These are phyloP conservation scores for Hsuehochloa calcarea DNA, from an alignment of 176 grass and related monocot species.

Conservation along the genomic window DNA sequence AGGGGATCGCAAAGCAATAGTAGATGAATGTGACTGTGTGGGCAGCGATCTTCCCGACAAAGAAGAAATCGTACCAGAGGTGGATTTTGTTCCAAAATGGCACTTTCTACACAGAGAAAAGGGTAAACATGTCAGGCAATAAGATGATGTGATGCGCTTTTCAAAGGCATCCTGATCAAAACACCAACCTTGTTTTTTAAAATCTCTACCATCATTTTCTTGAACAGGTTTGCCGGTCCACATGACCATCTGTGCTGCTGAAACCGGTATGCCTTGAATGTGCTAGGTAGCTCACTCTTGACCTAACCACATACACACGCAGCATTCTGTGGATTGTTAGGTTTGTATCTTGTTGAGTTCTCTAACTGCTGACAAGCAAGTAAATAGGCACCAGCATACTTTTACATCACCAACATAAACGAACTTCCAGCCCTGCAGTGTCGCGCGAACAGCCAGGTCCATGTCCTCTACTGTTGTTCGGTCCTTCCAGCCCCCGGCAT, in stretches of 20 bases:
- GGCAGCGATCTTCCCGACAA: slow-evolving; percentile 73
- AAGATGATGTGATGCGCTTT: not conserved
- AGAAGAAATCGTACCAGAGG: slow-evolving; percentile 88
- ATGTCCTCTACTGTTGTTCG: slow-evolving; percentile 98
- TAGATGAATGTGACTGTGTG: slow-evolving; percentile 92
- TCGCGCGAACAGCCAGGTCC: slow-evolving; percentile 83
- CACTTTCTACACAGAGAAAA: slow-evolving; percentile 55
- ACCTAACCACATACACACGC: slow-evolving; percentile 49
- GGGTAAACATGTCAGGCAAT: not conserved
- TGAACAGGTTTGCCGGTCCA: slow-evolving; percentile 83
- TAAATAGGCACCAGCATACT: slow-evolving; percentile 37
- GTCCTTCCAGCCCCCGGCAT: slow-evolving; percentile 91
- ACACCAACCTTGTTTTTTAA: slow-evolving; percentile 59
- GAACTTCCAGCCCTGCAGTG: slow-evolving; percentile 79
- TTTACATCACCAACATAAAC: slow-evolving; percentile 72
- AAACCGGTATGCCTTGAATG: slow-evolving; percentile 85
- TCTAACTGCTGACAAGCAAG: not conserved
- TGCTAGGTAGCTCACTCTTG: slow-evolving; percentile 91
- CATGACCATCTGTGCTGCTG: slow-evolving; percentile 99
- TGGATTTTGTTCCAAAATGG: slow-evolving; percentile 68
- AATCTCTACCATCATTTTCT: slow-evolving; percentile 79
- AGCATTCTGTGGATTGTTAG: slow-evolving; percentile 21
- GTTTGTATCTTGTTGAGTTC: not conserved
- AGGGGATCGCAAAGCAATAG: slow-evolving; percentile 70
- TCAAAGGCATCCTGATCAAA: not conserved